A percentile compares a stretch with the other conserved stretches of the same genome.
phyloP scores from a whole-genome alignment of 2,329 filamentous ascomycete species.

The Sclerotiophoma versabilis region DNA sequence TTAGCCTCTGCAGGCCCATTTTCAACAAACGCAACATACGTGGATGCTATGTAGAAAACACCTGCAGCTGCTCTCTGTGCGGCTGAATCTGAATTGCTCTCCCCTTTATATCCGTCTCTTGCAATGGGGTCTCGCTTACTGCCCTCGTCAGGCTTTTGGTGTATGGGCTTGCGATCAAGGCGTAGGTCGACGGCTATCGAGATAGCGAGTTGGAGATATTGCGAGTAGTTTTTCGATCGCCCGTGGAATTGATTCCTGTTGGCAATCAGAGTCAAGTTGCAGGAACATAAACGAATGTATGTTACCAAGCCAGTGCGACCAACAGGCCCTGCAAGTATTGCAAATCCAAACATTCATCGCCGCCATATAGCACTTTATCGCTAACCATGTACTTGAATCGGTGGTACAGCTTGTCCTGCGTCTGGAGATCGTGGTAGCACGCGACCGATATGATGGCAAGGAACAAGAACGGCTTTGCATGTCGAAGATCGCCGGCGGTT shows the following conservation, averaged over 20 bases:
- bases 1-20: constrained; percentile 13
- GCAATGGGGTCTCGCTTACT: constrained; percentile 36
- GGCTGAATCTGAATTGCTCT: constrained; percentile 44
- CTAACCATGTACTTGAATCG: constrained; percentile 42
- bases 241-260: constrained; percentile 43
- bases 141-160: constrained; percentile 23
- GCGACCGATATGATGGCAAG: constrained; percentile 37
- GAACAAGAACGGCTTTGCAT: constrained; percentile 39
- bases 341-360: constrained; percentile 35
- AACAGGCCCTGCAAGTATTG: constrained; percentile 41
- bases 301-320: constrained; percentile 39
- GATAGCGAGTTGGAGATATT: constrained; percentile 41
- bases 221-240: constrained; percentile 38
- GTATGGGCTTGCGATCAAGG: constrained; percentile 36
- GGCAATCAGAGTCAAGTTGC: constrained; percentile 1
- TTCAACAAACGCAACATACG: constrained; percentile 36
- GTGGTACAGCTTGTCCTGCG: constrained; percentile 44
- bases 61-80: constrained; percentile 55
- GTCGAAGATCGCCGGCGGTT: constrained; percentile 36
- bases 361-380: constrained; percentile 40
- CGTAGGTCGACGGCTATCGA: constrained; percentile 43
- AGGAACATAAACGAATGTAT: not conserved
- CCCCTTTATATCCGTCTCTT: constrained; percentile 7
- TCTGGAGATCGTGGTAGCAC: constrained; percentile 42
- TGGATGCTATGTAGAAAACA: constrained; percentile 54